Base-by-base conservation (phyloP, 352 stramenopile genomes). In the Pseudoperonospora humuli region DNA sequence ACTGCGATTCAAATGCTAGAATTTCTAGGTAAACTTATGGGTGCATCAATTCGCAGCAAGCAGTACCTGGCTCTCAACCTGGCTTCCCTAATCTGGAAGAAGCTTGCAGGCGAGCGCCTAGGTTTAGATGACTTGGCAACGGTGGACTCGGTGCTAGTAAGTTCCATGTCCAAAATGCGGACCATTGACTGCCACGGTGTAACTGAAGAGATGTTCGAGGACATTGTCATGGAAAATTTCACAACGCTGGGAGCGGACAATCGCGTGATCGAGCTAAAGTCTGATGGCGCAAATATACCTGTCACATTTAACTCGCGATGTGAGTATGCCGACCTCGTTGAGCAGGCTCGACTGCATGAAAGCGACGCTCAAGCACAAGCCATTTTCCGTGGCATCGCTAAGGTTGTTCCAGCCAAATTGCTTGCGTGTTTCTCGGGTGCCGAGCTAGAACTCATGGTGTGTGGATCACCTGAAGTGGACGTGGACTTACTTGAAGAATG, bases 21-120 rank as follows among this genome's bases (percentile, higher is more conserved):
- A 37, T 97, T 97, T 39, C 57, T 97, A 7, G 91, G 91, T 6
- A 96, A 96, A 48, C 58, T 97, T 3, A 92, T 97, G 62, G 91
- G 89, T 0, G 71, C 84, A 13, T 67, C 63, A 4, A 72, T 96
- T 23, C 84, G 89, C 3, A 93, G 79, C 41, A 89, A 94, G 28
- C 67, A 95, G 32, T 95, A 90, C 29, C 61, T 97, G n/a, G 63
- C 83, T 1, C 61, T 97, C 19, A 80, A 91, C 23, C 46, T 97
- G 24, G 78, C 87, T 6, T 49, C 67, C 7, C 50, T 96, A 4
- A 71, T 97, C 20, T 97, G 90, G 90, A 96, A 96, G 54, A 57
- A 71, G 23, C 55, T 97, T 1, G 79, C 88, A 7, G 65, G 73
- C 14, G 80, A 96, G 23, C 53, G 63, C 23, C 53, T 90, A 13